Percentiles rank a stretch among this genome's conserved stretches.
Conservation (phyloP, 2,329 filamentous ascomycete species). For the Cladosporium sp. region DNA sequence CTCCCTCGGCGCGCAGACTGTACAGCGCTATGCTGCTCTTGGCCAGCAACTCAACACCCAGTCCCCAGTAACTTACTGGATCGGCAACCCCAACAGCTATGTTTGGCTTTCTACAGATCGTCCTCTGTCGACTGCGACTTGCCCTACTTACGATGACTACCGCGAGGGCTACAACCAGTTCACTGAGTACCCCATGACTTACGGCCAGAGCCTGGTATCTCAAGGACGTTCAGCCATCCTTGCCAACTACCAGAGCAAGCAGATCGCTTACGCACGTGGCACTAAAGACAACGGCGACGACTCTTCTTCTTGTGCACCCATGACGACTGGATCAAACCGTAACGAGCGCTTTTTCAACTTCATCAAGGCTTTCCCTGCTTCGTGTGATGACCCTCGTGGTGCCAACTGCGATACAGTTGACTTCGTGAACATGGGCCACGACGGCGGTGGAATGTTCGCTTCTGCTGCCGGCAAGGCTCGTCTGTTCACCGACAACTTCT, state of each 20-base stretch:
- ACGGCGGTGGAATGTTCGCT: conserved; percentile 34
- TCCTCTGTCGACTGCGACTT: conserved; percentile 27
- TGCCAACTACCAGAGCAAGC: conserved; percentile 32
- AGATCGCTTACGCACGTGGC: conserved; percentile 33
- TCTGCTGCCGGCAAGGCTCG: conserved; percentile 32
- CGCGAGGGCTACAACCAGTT: conserved; percentile 32
- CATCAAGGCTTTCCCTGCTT: conserved; percentile 32
- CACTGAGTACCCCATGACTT: conserved; percentile 29
- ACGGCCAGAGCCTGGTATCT: conserved; percentile 26
- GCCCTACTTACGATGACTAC: conserved; percentile 33
- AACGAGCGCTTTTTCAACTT: conserved; percentile 38
- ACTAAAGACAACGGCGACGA: conserved; percentile 33
- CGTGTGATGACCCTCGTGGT: conserved; percentile 22
- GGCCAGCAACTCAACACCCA: conserved; percentile 24
- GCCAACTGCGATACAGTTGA: conserved; percentile 30
- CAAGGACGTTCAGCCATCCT: conserved; percentile 28
- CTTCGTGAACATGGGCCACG: conserved; percentile 32
- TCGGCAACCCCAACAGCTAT: conserved; percentile 34
- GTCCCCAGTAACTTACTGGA: conserved; percentile 30
- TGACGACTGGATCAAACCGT: conserved; percentile 31
- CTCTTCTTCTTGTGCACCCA: conserved; percentile 30
- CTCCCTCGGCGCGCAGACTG: conserved; percentile 33
- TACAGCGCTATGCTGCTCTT: conserved; percentile 32
- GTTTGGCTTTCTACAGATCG: conserved; percentile 31
- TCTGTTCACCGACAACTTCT: conserved; percentile 37